phyloP scores from a whole-genome alignment of 441 rosid species.

The Eruca vesicaria region DNA sequence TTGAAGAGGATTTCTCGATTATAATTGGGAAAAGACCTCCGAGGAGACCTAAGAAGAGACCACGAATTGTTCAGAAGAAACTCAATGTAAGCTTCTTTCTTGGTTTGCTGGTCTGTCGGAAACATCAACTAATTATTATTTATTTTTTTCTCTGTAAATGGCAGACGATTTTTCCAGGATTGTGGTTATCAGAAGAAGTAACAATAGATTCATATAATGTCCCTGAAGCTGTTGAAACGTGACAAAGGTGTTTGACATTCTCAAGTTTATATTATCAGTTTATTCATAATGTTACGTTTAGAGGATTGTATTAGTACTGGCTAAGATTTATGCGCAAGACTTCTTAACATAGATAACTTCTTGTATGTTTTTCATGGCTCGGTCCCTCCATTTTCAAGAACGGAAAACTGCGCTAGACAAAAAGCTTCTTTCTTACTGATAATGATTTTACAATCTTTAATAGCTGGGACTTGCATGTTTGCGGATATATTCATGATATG shows the following conservation, averaged over 20 bases:
- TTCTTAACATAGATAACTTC: too few species aligned
- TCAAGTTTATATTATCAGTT: not conserved
- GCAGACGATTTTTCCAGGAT: slow-evolving; percentile 60
- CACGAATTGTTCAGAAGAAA: slow-evolving; percentile 52
- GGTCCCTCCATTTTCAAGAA: too few species aligned
- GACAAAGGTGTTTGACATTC: slow-evolving; percentile 21
- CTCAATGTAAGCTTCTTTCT: slow-evolving; percentile 37
- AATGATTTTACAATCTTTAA: too few species aligned
- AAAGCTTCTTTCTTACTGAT: too few species aligned
- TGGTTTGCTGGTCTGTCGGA: not conserved
- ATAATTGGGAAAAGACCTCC: slow-evolving; percentile 48
- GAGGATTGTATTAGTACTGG: too few species aligned
- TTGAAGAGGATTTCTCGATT: slow-evolving; percentile 50
- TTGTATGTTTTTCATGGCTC: too few species aligned
- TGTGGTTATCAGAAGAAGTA: slow-evolving; percentile 55
- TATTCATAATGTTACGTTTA: too few species aligned
- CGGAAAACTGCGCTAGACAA: too few species aligned
- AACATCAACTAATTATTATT: not conserved
- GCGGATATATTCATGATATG: too few species aligned
- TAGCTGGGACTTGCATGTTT: too few species aligned
- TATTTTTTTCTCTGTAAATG: not conserved
- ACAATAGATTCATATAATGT: slow-evolving; percentile 52
- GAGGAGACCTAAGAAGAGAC: slow-evolving; percentile 63
- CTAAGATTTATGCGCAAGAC: too few species aligned
- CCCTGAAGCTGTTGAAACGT: slow-evolving; percentile 39